Conservation (phyloP, 2,329 filamentous ascomycete species). For the Arthrobotrys conoides region DNA sequence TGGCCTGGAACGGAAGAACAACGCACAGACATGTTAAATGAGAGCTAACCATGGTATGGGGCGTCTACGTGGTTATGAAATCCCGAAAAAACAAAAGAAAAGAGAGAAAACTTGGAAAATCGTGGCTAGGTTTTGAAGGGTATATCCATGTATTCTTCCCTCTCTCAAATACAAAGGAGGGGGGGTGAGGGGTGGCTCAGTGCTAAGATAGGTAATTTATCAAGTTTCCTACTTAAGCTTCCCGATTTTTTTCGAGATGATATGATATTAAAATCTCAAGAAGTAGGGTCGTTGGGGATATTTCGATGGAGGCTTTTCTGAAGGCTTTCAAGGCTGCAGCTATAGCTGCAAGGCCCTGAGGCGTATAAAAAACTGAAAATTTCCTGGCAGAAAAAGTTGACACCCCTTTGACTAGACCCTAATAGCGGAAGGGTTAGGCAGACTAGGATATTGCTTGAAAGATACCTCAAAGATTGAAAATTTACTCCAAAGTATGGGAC, state of each 20-base stretch:
- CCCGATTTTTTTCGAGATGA: not conserved
- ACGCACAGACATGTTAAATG: slow-evolving; percentile 16
- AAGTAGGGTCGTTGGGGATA: slow-evolving; percentile 16
- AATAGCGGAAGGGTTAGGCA: not conserved
- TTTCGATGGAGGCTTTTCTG: not conserved
- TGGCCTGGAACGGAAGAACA: slow-evolving; percentile 24
- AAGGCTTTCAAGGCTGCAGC: slow-evolving; percentile 7
- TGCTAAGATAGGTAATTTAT: slow-evolving; percentile 23
- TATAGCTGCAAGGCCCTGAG: not conserved
- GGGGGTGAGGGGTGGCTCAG: not conserved
- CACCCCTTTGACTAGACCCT: not conserved
- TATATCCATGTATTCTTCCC: slow-evolving; percentile 16
- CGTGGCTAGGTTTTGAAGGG: slow-evolving; percentile 15
- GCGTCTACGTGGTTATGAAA: slow-evolving; percentile 20
- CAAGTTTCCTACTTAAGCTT: slow-evolving; percentile 10
- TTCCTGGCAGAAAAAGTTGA: not conserved
- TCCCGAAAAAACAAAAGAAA: too few species aligned
- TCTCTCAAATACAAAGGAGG: slow-evolving; percentile 6
- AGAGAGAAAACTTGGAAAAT: slow-evolving; percentile 27
- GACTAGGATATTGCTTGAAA: slow-evolving; percentile 59
- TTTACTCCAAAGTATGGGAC: not conserved
- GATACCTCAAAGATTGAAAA: slow-evolving; percentile 12
- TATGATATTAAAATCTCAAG: not conserved
- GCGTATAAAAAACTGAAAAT: not conserved
- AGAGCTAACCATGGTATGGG: slow-evolving; percentile 11